Evolutionary conservation across 345 rosid species (phyloP).

Genomic region (Eutrema yunnanense): DNA sequence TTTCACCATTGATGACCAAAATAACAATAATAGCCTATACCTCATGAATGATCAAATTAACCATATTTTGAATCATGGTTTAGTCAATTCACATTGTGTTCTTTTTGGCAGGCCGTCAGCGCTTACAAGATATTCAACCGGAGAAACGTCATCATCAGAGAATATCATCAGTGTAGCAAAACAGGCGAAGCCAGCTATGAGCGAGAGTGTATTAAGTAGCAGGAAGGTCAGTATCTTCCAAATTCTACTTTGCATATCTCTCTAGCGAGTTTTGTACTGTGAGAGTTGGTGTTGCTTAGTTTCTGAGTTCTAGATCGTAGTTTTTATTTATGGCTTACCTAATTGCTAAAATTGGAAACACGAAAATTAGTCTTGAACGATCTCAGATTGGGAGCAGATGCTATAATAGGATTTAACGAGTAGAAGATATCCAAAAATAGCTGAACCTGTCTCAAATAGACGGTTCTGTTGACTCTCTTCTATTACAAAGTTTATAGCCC

Average conservation of each 20-base stretch:
- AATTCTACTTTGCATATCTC: background rate
- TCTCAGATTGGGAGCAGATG: background rate
- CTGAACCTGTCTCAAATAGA: background rate
- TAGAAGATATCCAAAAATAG: background rate
- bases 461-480: background rate
- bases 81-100: background rate
- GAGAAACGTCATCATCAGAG: constrained; percentile 69
- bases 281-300: background rate
- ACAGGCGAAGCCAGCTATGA: constrained; percentile 55
- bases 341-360: background rate
- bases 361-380: background rate
- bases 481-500: background rate
- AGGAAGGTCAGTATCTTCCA: constrained; percentile 51
- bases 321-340: background rate
- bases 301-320: background rate
- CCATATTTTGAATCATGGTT: background rate
- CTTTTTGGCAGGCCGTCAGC: constrained; percentile 55
- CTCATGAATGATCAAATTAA: background rate
- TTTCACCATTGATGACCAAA: background rate
- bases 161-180: constrained; percentile 60
- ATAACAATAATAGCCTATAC: background rate
- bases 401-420: background rate
- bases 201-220: constrained; percentile 63
- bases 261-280: background rate
- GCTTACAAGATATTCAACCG: constrained; percentile 44